Base-by-base conservation (phyloP, 2,329 filamentous ascomycete genomes). In the Xylariaceae sp. region DNA sequence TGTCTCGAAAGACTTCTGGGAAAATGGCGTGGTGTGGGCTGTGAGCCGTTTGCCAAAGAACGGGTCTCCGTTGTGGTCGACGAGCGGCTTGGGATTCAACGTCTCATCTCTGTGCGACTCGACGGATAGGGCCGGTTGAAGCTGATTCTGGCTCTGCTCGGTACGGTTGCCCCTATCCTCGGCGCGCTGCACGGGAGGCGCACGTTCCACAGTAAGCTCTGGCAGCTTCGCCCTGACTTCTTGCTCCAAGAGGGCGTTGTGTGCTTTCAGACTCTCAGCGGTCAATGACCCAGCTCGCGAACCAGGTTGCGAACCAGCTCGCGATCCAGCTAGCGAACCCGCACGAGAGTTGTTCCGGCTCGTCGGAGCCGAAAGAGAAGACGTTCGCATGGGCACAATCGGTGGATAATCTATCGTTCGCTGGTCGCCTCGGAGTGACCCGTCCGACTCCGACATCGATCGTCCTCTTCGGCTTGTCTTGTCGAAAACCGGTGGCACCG, bases 331-430 rank as follows among this genome's bases (percentile, higher is more conserved):
- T 33, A 50, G 43, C 11, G 53, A 57, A 14, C 50, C 49, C 37
- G 52, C 45, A 15, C 46, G 45, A 16, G 55, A 57, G 19, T 46
- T 50, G 44, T 76, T 76, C 25, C 72, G 65, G 48, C 75, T 80
- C 1, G 74, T 77, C 2, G 75, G 72, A 2, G 75, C 75, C 3
- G 77, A 80, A 6, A 80, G 59, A 11, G 76, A 80, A 2, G 77
- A 79, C 25, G 68, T 68, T 27, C 76, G 67, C 21, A 60, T 52
- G 1, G 76, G 76, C 19, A 80, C 67, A 6, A 60, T 57, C 8
- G 75, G 77, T 8, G 76, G 70, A 36, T 67, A 77, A 51, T 80
- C 76, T 35, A 77, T 72, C 0, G 75, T 79, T 17, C 71, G 64
- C 44, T 70, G 64, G 35, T 74, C 68, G 3, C 57, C 58, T 2